Evolutionary conservation across 352 stramenopile genomes (phyloP).

Genomic region (Pythium dissimile): DNA sequence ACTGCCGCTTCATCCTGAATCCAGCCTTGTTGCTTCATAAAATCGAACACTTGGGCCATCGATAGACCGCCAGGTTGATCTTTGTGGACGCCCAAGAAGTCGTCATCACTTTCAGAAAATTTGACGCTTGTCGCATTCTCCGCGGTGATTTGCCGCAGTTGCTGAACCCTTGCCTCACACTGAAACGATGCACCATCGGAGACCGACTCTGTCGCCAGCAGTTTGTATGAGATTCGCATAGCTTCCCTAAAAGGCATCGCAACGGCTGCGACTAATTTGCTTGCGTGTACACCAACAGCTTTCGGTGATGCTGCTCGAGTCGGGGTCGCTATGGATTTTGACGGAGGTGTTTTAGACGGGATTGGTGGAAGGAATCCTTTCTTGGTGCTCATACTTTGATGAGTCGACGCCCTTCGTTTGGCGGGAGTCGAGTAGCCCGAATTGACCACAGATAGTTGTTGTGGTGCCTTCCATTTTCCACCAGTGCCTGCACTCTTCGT

Average conservation of each 20-base stretch:
- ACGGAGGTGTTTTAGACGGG: slow-evolving; percentile 28
- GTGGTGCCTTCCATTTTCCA: not conserved
- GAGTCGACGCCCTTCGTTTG: slow-evolving; percentile 8
- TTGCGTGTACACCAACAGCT: not conserved
- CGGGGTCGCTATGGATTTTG: slow-evolving; percentile 2
- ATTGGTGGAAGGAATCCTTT: slow-evolving; percentile 43
- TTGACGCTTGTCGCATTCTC: not conserved
- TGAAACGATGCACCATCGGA: not conserved
- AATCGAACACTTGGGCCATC: slow-evolving; percentile 30
- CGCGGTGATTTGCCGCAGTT: not conserved
- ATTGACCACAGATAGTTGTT: not conserved
- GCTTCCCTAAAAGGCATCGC: slow-evolving; percentile 29
- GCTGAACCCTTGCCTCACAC: not conserved
- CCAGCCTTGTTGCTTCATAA: slow-evolving; percentile 28
- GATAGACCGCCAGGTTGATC: not conserved
- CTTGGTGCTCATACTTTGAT: slow-evolving; percentile 16
- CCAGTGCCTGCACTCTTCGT: not conserved
- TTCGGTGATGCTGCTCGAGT: slow-evolving; percentile 22
- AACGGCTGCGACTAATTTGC: not conserved
- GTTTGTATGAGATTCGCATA: slow-evolving; percentile 45
- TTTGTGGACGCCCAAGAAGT: slow-evolving; percentile 4
- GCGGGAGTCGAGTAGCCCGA: slow-evolving; percentile 6
- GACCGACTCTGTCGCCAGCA: slow-evolving; percentile 16
- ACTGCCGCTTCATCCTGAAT: slow-evolving; percentile 31
- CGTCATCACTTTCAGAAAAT: not conserved